Evolutionary conservation across 805 yeast species (phyloP), one percentile per base, ranked within the genome.

Genomic region (Tetrapisispora pingtungensis): DNA sequence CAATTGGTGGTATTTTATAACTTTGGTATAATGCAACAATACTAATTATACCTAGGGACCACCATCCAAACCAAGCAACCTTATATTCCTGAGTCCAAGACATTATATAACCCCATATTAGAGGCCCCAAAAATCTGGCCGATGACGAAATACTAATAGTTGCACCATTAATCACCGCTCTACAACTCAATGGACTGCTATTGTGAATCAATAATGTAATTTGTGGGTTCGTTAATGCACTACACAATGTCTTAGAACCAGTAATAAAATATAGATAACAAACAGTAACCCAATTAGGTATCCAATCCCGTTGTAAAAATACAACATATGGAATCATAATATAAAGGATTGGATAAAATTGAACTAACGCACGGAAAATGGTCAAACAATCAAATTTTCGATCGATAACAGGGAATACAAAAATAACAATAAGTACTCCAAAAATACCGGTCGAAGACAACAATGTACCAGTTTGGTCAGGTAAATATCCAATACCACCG

Each of bases 121-220:
- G 55, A 0, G 84, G 85, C 3, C 78, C 84, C 0, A 72, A 37
- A 43, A 73, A 77, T 50, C 84, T 62, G 0, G 83, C 80, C 31
- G 73, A 58, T 1, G 84, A 71, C 17, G 73, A 61, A 33, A 72
- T 66, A 34, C 78, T 71, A 57, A 78, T 69, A 3, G 79, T 67
- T 15, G 76, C 68, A 13, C 81, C 80, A 54, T 80, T 80, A 45
- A 80, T 70, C 51, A 75, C 70, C 1, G 81, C 82, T 41, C 81
- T 66, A 49, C 77, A 73, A 48, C 71, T 66, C 19, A 76, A 68
- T 12, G 72, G 71, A 1, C 81, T 70, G 7, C 75, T 71, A 40
- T 78, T 66, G 57, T 77, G 82, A 31, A 77, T 68, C 44, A 80
- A 63, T 19, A 78, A 62, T 48, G 75, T 57, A 22, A 77, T 61